These are phyloP conservation scores for Skeletonema costatum DNA, from an alignment of 108 stramenopile genomes.

Conservation along the genomic window DNA sequence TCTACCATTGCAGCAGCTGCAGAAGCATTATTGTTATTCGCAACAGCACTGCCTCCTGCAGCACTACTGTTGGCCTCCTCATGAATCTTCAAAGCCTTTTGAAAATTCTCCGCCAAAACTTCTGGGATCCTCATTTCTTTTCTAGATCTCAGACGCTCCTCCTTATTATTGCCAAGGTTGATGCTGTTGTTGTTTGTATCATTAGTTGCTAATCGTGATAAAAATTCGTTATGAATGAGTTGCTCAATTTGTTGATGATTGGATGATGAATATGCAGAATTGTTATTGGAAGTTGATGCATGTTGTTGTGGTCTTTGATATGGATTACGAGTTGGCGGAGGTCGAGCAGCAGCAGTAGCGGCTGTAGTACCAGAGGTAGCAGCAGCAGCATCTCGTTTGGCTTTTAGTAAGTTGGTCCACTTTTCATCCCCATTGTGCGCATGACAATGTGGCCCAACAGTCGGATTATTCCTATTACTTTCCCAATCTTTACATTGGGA, in stretches of 20 bases:
- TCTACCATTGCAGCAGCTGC: neutral
- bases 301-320: neutral
- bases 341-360: neutral
- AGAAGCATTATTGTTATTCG: neutral
- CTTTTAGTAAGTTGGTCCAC: neutral
- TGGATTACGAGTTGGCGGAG: conserved; percentile 1
- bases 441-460: conserved; percentile 26
- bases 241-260: neutral
- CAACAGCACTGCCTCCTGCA: neutral
- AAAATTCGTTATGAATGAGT: conserved; percentile 7
- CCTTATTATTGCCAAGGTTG: neutral
- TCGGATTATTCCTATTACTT: neutral
- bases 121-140: conserved; percentile 52
- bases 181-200: neutral
- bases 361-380: neutral
- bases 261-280: neutral
- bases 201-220: neutral
- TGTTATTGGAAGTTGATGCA: neutral
- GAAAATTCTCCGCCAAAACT: conserved; percentile 49
- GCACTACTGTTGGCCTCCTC: neutral
- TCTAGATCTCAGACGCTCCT: conserved; percentile 9
- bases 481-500: conserved; percentile 55
- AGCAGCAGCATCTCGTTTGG: neutral
- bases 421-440: conserved; percentile 15
- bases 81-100: conserved; percentile 18